Evolutionary conservation across 192 early-diverging fungal species (phyloP).

Genomic region (Backusella sp.): DNA sequence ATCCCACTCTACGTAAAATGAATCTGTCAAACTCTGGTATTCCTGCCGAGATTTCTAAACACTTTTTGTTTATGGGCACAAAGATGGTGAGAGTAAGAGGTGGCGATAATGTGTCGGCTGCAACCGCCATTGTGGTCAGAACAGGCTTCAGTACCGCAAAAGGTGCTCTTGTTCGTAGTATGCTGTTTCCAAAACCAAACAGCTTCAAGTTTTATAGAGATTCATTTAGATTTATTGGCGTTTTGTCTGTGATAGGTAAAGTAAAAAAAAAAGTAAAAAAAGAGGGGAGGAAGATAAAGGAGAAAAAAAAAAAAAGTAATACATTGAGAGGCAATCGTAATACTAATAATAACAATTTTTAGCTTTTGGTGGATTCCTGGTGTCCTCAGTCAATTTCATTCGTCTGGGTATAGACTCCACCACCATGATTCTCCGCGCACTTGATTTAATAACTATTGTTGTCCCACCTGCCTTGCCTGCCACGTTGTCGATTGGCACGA

Average conservation of each 20-base stretch:
- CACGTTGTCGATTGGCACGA: slow-evolving; percentile 97
- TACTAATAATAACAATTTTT: neutral
- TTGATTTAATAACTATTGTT: slow-evolving; percentile 96
- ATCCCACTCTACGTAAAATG: slow-evolving; percentile 56
- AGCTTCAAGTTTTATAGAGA: slow-evolving; percentile 98
- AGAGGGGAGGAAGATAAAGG: too few relatives aligned
- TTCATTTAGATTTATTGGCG: slow-evolving; percentile 94
- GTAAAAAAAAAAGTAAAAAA: too few relatives aligned
- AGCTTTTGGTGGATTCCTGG: slow-evolving; percentile 81
- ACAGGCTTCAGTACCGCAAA: slow-evolving; percentile 97
- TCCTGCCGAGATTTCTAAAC: slow-evolving; percentile 73
- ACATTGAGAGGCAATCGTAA: neutral
- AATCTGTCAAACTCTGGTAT: slow-evolving; percentile 73
- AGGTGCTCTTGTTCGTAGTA: slow-evolving; percentile 91
- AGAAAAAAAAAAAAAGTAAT: too few relatives aligned
- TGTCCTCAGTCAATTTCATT: slow-evolving; percentile 87
- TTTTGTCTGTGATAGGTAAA: slow-evolving; percentile 75
- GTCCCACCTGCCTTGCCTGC: slow-evolving; percentile 97
- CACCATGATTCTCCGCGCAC: slow-evolving; percentile 83
- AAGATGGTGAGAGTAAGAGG: slow-evolving; percentile 82
- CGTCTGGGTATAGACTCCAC: slow-evolving; percentile 64
- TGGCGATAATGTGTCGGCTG: slow-evolving; percentile 49
- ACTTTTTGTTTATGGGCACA: slow-evolving; percentile 92
- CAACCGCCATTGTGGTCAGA: slow-evolving; percentile 85
- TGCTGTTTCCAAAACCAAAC: slow-evolving; percentile 96